phyloP scores from a whole-genome alignment of 768 basidiomycete species.

The Termitomyces sp. region DNA sequence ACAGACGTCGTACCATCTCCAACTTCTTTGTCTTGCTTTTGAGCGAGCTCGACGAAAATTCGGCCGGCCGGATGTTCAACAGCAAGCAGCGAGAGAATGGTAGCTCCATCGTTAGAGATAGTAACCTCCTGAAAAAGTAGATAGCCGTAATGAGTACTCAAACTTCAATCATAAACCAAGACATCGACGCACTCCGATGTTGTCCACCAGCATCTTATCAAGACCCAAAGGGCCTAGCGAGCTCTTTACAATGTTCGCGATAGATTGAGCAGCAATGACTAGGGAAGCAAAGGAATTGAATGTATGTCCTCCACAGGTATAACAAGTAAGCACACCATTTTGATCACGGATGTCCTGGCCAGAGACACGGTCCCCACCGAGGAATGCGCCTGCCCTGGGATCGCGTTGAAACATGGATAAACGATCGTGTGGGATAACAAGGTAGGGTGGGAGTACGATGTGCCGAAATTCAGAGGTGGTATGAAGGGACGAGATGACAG shows the following conservation, averaged over 20 bases:
- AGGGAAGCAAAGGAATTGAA: conserved; percentile 16
- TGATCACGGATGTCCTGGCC: conserved; percentile 97
- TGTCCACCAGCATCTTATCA: conserved; percentile 97
- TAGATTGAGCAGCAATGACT: conserved; percentile 95
- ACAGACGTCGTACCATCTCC: conserved; percentile 99
- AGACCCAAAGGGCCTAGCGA: conserved; percentile 93
- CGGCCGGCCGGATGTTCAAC: conserved; percentile 97
- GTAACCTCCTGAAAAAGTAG: conserved; percentile 79
- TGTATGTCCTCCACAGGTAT: neutral
- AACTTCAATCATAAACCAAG: neutral
- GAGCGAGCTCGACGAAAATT: conserved; percentile 96
- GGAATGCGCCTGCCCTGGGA: conserved; percentile 86
- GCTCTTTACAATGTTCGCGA: conserved; percentile 97
- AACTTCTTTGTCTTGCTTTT: conserved; percentile 99
- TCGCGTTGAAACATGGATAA: conserved; percentile 81
- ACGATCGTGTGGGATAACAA: conserved; percentile 9
- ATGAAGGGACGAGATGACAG: conserved; percentile 4
- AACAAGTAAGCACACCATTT: conserved; percentile 61
- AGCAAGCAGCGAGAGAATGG: conserved; percentile 90
- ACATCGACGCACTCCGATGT: conserved; percentile 77
- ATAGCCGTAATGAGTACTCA: conserved; percentile 2
- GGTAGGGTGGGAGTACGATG: neutral
- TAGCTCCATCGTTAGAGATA: conserved; percentile 99
- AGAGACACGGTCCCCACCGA: conserved; percentile 90
- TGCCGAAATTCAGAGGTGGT: conserved; percentile 4